phyloP scores from a whole-genome alignment of 106 monocot species.

The Dendrobium huoshanense region DNA sequence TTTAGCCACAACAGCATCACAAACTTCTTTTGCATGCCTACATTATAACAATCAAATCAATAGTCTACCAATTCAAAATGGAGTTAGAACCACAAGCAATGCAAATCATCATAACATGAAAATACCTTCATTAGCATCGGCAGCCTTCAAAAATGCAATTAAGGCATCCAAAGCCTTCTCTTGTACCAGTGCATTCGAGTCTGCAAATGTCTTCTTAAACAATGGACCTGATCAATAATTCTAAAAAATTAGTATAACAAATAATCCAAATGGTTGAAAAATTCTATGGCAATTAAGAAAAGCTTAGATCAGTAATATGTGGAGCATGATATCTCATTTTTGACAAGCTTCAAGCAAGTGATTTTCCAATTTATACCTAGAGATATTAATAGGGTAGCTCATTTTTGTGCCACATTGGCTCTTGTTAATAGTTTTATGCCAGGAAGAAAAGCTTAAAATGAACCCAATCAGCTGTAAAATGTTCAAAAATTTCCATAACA shows the following conservation, averaged over 20 bases:
- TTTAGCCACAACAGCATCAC: constrained; percentile 91
- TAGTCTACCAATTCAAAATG: not conserved
- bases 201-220: constrained; percentile 92
- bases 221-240: constrained; percentile 41
- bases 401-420: no score
- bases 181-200: constrained; percentile 95
- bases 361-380: no score
- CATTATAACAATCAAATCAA: constrained; percentile 2
- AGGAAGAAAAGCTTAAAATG: no score
- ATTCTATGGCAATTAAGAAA: no score
- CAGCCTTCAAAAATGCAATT: constrained; percentile 71
- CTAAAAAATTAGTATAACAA: not conserved
- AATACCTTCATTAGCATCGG: constrained; percentile 91
- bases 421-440: no score
- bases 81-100: not conserved
- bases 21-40: constrained; percentile 91
- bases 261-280: not conserved
- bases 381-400: no score
- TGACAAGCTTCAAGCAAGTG: no score
- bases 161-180: constrained; percentile 97
- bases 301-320: no score
- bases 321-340: no score
- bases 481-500: no score
- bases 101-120: not conserved
- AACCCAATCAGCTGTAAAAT: no score